Evolutionary conservation across 2,329 filamentous ascomycete genomes (phyloP).

Genomic region (Escovopsis weberi): DNA sequence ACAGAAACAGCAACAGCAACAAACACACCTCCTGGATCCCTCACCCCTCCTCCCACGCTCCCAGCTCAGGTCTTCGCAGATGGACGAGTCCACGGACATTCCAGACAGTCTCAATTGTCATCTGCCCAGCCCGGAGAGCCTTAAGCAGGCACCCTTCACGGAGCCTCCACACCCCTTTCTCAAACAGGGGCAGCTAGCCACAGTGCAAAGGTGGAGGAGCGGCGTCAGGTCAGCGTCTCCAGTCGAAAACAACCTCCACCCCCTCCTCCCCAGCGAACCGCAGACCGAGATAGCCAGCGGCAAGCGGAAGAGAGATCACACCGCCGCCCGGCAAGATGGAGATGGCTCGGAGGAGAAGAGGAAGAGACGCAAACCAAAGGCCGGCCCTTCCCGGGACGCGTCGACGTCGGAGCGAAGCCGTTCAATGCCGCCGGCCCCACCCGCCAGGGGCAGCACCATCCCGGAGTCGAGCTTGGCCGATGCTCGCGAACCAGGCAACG

Average conservation of each 20-base stretch:
- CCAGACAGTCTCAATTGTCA: conserved; percentile 17
- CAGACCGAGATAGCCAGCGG: no score
- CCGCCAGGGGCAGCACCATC: background rate
- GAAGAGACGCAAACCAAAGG: no score
- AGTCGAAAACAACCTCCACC: no score
- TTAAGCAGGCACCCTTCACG: conserved; percentile 18
- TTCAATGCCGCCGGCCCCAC: conserved; percentile 5
- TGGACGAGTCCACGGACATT: background rate
- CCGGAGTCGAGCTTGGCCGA: no score
- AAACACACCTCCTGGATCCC: no score
- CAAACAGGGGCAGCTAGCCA: conserved; percentile 16
- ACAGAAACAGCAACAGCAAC: no score
- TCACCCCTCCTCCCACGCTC: background rate
- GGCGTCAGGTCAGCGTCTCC: conserved; percentile 4
- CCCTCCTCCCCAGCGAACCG: no score
- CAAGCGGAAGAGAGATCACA: no score
- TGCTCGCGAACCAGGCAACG: conserved; percentile 8
- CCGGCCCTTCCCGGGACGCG: no score
- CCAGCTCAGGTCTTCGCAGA: background rate
- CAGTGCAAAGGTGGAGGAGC: conserved; percentile 20
- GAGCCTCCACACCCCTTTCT: conserved; percentile 15
- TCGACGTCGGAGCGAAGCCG: background rate
- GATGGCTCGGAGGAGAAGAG: background rate
- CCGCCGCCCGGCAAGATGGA: no score
- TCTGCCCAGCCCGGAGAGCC: conserved; percentile 27